Conservation (phyloP, 495 filamentous ascomycete genomes). For the Neurospora cerealis region DNA sequence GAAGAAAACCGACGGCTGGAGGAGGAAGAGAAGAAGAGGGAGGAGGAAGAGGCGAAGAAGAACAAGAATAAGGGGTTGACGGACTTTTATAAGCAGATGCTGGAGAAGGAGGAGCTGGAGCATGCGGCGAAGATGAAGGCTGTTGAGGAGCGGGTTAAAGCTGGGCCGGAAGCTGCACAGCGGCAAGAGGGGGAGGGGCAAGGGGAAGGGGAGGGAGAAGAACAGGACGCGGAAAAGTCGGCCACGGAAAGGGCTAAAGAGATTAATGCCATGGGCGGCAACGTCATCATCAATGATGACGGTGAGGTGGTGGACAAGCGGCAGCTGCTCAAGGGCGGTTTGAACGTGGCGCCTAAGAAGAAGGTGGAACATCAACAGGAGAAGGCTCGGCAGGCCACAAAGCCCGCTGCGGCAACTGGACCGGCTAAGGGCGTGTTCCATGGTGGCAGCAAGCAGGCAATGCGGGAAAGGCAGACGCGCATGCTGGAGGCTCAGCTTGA, state of each 20-base stretch:
- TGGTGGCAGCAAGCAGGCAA: constrained; percentile 44
- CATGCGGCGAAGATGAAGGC: constrained; percentile 62
- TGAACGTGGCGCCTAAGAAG: constrained; percentile 66
- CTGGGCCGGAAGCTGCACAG: constrained; percentile 26
- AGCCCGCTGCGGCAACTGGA: constrained; percentile 21
- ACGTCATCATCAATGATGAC: constrained; percentile 78
- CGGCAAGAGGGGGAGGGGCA: constrained; percentile 13
- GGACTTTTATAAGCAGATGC: constrained; percentile 74
- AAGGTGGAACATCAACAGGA: constrained; percentile 27
- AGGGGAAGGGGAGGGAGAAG: constrained; percentile 21
- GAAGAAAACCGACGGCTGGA: constrained; percentile 69
- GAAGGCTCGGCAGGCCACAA: constrained; percentile 23
- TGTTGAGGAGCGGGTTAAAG: constrained; percentile 53
- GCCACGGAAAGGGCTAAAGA: constrained; percentile 65
- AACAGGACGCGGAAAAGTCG: constrained; percentile 42
- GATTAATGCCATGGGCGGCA: constrained; percentile 58
- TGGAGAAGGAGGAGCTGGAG: constrained; percentile 65
- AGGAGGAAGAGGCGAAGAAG: constrained; percentile 58
- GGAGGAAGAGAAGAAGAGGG: constrained; percentile 64
- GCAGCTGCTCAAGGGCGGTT: constrained; percentile 74
- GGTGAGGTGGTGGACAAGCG: constrained; percentile 92
- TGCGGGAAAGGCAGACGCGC: constrained; percentile 71
- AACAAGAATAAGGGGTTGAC: constrained; percentile 69
- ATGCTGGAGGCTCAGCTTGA: constrained; percentile 82
- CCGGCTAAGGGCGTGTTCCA: constrained; percentile 37